Evolutionary conservation across 768 basidiomycete species (phyloP).

Genomic region (Galerina sulciceps): DNA sequence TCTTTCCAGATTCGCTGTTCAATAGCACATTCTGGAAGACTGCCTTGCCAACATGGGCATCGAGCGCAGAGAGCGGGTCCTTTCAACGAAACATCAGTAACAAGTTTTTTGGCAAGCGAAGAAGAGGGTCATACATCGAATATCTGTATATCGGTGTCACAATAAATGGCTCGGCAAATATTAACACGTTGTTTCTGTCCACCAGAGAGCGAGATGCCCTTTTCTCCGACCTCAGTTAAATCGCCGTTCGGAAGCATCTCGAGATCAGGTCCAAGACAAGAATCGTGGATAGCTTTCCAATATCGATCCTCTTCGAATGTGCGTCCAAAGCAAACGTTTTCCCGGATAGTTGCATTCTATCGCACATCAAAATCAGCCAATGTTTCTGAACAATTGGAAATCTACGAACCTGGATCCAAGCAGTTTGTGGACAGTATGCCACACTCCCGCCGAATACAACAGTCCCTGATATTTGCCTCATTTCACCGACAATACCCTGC

Average conservation of each 20-base stretch:
- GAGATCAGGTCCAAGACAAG: slow-evolving; percentile 81
- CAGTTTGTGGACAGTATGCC: slow-evolving; percentile 84
- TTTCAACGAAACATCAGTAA: slow-evolving; percentile 21
- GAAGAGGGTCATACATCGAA: slow-evolving; percentile 59
- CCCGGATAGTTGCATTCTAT: slow-evolving; percentile 82
- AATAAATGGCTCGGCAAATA: slow-evolving; percentile 88
- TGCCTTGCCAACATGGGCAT: slow-evolving; percentile 89
- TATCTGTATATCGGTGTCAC: slow-evolving; percentile 82
- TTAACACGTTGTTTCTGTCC: slow-evolving; percentile 82
- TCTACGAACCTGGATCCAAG: slow-evolving; percentile 74
- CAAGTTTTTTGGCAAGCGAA: not conserved
- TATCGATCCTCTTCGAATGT: slow-evolving; percentile 83
- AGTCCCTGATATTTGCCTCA: slow-evolving; percentile 68
- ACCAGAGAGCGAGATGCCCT: slow-evolving; percentile 87
- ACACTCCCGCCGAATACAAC: slow-evolving; percentile 76
- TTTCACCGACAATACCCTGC: slow-evolving; percentile 80
- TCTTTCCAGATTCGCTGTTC: slow-evolving; percentile 66
- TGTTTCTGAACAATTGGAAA: too few relatives aligned
- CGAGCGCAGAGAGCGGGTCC: slow-evolving; percentile 90
- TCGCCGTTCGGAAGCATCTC: slow-evolving; percentile 80
- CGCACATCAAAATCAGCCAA: not conserved
- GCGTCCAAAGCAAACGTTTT: slow-evolving; percentile 88
- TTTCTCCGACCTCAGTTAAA: slow-evolving; percentile 61
- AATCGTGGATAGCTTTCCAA: slow-evolving; percentile 78
- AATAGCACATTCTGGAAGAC: slow-evolving; percentile 86